Evolutionary conservation across 768 basidiomycete species (phyloP), one percentile per base, ranked within the genome.

Genomic region (Serendipita indica): DNA sequence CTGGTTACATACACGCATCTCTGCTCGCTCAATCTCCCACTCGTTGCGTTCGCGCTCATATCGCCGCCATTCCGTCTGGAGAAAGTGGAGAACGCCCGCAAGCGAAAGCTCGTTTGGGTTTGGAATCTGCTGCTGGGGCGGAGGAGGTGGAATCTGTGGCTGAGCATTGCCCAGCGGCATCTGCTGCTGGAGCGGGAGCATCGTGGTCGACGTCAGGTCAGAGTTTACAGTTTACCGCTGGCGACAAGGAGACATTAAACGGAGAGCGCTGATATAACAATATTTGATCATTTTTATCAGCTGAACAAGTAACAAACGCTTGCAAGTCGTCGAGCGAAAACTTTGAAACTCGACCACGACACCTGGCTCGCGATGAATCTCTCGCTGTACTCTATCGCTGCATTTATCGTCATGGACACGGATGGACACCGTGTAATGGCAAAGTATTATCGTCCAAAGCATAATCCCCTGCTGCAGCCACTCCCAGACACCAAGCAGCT

Each of bases 21-120:
- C 96, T 32, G 96, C 96, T 65, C 96, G 78, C 72, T 98, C 96
- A 66, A 99, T 99, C 77, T 99, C 96, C 94, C 94, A 99, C 73
- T 99, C 96, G 69, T 99, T 99, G 67, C 94, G 79, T 74, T 99
- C 96, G 69, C 93, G 84, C 72, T 98, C 96, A 68, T 96, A 98
- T 61, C 89, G 79, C 62, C 96, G 79, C 90, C 93, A 97, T 75
- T 99, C 96, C 20, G 89, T 90, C 74, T 99, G 96, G 57, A 98
- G 78, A 70, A 90, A 99, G 74, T 99, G 96, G 62, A 99, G 78
- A 60, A 98, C 92, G 66, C 81, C 86, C 3, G 92, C 93, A 58
- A 98, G 82, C 46, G 85, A 96, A 70, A 86, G 89, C 71, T 94
- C 91, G 70, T 90, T 88, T 63, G 86, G 86, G 67, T 84, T 89